Evolutionary conservation across 345 rosid species (phyloP), one percentile per base, ranked within the genome.

Genomic region (Ricinus communis): DNA sequence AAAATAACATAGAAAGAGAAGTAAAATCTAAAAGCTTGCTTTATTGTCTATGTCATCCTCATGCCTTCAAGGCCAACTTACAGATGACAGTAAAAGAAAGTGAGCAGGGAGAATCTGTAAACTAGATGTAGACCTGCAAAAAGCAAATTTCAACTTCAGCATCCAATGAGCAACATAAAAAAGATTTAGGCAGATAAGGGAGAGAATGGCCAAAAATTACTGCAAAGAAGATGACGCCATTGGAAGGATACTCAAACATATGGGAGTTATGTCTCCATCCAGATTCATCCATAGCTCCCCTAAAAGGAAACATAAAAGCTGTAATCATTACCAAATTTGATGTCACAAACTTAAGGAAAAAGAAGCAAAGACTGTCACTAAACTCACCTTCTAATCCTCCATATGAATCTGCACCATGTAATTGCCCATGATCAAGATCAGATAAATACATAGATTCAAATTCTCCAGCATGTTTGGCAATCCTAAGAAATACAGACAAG

Each of bases 261-360:
- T 78, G 49, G 96, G 96, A 76, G 97, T 90, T 76, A 87, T 82
- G 76, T 78, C 83, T 66, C 97, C 97, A 71, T 92, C 97, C 82
- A 90, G 85, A 76, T 92, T 92, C 96, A 92, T 90, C 96, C 96
- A 92, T 25, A 90, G 85, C 78, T 92, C 90, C 43, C 97, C 97
- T 92, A 69, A 83, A 74, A 76, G 30, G 47, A 12, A 68, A 71
- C 71, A 68, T 41, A 47, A 27, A 78, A 66, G 68, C 58, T 62
- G 19, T 54, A 77, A 33, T 66, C 40, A 33, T 51, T 45, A 53
- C 62, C 19, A 55, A 28, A 27, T 65, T 49, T 57, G 45, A n/a
- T 36, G 69, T 49, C 33, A 36, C 27, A 62, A n/a, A 68, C 62
- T 69, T 46, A 22, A 70, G 62, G 36, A 76, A 73, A 64, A 56